A percentile compares a stretch with the other conserved stretches of the same genome.
Conservation (phyloP, 2,329 filamentous ascomycete species). For the Trichophyton simii region DNA sequence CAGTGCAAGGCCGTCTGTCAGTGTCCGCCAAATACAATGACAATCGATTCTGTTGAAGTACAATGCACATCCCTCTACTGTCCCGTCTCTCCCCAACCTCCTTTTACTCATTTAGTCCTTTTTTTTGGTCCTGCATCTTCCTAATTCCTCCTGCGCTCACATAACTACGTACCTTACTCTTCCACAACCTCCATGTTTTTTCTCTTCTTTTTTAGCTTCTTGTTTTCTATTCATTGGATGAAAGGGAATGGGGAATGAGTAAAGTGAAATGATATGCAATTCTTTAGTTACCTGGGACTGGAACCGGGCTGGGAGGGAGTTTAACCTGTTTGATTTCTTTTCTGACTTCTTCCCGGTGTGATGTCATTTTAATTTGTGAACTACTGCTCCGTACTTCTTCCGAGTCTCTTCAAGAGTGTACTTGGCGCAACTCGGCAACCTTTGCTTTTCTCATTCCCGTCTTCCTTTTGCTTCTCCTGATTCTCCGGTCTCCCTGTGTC, state of each 20-base stretch:
- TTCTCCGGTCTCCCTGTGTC: too few species aligned
- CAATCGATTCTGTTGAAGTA: neutral
- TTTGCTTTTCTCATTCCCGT: neutral
- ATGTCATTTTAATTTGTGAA: neutral
- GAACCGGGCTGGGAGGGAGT: slow-evolving; percentile 1
- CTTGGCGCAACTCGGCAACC: neutral
- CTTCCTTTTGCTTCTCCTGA: too few species aligned
- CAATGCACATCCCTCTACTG: neutral
- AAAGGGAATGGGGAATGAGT: slow-evolving; percentile 3
- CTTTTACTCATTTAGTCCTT: neutral
- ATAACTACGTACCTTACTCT: too few species aligned
- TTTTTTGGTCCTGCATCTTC: too few species aligned
- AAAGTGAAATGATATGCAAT: slow-evolving; percentile 2
- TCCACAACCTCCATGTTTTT: neutral
- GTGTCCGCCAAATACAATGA: neutral
- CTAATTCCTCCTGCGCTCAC: too few species aligned
- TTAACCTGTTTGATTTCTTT: neutral
- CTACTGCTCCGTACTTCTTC: neutral
- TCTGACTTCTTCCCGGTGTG: neutral
- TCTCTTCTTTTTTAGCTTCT: neutral
- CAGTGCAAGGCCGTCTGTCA: neutral
- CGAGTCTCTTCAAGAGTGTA: neutral
- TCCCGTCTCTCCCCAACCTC: neutral
- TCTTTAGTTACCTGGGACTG: slow-evolving; percentile 1
- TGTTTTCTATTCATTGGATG: slow-evolving; percentile 2